Percentiles rank a stretch among this genome's conserved stretches.
Evolutionary conservation across 305 asterid species (phyloP).

Genomic region (Rubia tinctorum): DNA sequence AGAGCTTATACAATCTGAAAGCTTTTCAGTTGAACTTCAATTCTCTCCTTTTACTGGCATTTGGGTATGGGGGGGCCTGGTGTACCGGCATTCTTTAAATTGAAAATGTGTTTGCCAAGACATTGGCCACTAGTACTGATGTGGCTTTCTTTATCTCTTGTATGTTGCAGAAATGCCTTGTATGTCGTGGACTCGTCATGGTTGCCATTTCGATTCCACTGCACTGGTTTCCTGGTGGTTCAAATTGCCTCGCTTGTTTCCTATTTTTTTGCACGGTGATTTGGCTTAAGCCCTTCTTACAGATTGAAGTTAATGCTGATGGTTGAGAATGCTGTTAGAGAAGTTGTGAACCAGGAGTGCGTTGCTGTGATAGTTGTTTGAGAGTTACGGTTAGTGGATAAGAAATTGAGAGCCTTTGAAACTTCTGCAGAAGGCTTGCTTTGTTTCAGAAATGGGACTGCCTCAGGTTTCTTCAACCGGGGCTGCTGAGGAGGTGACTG

Average conservation of each 20-base stretch:
- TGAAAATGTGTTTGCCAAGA: conserved; percentile 5
- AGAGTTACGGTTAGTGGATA: conserved; percentile 6
- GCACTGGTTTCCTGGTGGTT: conserved; percentile 30
- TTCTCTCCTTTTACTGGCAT: not conserved
- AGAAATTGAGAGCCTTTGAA: conserved; percentile 18
- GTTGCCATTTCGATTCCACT: conserved; percentile 11
- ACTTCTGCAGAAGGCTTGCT: conserved; percentile 13
- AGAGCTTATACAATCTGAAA: not conserved
- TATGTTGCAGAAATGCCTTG: conserved; percentile 2
- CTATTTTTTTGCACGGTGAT: conserved; percentile 24
- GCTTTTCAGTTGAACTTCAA: too few relatives aligned
- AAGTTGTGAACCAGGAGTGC: not conserved
- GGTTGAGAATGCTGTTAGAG: conserved; percentile 3
- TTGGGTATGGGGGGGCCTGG: not conserved
- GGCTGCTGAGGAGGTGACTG: conserved; percentile 54
- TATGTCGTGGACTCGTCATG: not conserved
- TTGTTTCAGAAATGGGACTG: conserved; percentile 56
- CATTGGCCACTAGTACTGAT: not conserved
- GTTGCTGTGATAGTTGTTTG: not conserved
- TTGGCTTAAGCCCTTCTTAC: conserved; percentile 4
- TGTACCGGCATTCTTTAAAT: not conserved
- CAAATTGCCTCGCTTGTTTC: conserved; percentile 27
- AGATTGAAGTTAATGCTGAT: conserved; percentile 18
- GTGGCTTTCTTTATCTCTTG: not conserved
- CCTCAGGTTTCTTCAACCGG: conserved; percentile 67